These are phyloP conservation scores for Cryptococcus sp. DNA, from an alignment of 1,284 basidiomycete genomes.

Conservation along the genomic window DNA sequence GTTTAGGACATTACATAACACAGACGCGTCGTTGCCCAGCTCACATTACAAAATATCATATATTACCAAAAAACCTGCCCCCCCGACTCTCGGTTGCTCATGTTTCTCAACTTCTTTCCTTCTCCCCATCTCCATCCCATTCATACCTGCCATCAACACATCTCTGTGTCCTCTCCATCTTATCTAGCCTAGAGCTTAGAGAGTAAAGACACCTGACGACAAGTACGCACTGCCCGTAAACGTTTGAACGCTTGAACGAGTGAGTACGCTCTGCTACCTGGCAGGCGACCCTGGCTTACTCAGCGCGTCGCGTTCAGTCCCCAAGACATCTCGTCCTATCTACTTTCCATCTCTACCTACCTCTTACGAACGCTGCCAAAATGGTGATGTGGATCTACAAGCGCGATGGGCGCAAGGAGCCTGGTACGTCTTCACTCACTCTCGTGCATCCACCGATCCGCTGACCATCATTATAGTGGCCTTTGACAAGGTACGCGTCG, in stretches of 20 bases:
- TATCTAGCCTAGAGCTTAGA: slow-evolving; percentile 9
- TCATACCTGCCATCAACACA: slow-evolving; percentile 1
- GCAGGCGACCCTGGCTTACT: slow-evolving; percentile 6
- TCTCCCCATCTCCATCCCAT: slow-evolving; percentile 5
- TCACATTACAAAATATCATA: too few species aligned
- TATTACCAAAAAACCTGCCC: slow-evolving; percentile 2
- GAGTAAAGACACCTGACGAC: slow-evolving; percentile 9
- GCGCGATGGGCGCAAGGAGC: slow-evolving; percentile 53
- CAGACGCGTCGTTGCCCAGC: too few species aligned
- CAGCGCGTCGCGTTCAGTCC: slow-evolving; percentile 7
- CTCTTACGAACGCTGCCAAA: slow-evolving; percentile 14
- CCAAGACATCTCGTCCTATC: background rate
- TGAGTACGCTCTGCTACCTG: background rate
- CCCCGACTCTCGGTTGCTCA: slow-evolving; percentile 5
- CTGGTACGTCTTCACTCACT: slow-evolving; percentile 16
- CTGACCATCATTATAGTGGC: slow-evolving; percentile 28
- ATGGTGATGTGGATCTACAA: slow-evolving; percentile 53
- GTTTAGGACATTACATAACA: too few species aligned
- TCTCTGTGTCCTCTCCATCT: background rate
- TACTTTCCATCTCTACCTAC: slow-evolving; percentile 3
- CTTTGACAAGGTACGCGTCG: slow-evolving; percentile 39
- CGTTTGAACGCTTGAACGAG: background rate
- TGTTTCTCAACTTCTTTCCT: slow-evolving; percentile 11
- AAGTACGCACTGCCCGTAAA: slow-evolving; percentile 4
- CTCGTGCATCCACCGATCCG: background rate